Percentiles rank a stretch among this genome's conserved stretches.
Evolutionary conservation across 2,329 filamentous ascomycete species (phyloP).

Genomic region (Leptographium flavum): DNA sequence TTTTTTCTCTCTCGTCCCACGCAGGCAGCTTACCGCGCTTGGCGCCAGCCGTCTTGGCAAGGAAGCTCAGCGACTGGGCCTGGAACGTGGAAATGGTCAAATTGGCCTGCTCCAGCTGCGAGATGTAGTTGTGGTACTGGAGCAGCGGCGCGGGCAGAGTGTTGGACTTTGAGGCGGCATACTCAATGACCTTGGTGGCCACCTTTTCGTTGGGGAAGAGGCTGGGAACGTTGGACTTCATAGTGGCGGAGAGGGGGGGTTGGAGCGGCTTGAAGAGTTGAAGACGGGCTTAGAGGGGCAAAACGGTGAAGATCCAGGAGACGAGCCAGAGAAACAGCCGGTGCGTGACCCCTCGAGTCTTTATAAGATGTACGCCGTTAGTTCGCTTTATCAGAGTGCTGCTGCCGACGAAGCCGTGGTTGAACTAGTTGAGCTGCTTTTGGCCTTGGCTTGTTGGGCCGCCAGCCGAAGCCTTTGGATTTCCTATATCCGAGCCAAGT

Average conservation of each 20-base stretch:
- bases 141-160: slow-evolving; percentile 26
- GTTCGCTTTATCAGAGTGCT: background rate
- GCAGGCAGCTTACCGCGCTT: slow-evolving; percentile 14
- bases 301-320: background rate
- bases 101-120: slow-evolving; percentile 10
- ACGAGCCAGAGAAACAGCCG: background rate
- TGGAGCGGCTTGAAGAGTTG: background rate
- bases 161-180: slow-evolving; percentile 27
- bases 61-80: slow-evolving; percentile 18
- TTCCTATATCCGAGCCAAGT: too few species aligned
- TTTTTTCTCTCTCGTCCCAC: too few species aligned
- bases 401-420: too few species aligned
- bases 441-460: background rate
- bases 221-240: slow-evolving; percentile 24
- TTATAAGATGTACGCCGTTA: too few species aligned
- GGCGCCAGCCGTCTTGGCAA: slow-evolving; percentile 25
- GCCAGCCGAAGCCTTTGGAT: background rate
- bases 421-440: too few species aligned
- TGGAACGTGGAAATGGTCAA: slow-evolving; percentile 15
- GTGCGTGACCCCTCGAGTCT: background rate
- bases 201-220: slow-evolving; percentile 29
- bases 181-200: slow-evolving; percentile 25
- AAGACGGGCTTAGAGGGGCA: too few species aligned
- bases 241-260: slow-evolving; percentile 10
- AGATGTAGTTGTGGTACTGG: slow-evolving; percentile 23